Evolutionary conservation across 352 stramenopile species (phyloP).

Genomic region (Thalassiosira hispida): DNA sequence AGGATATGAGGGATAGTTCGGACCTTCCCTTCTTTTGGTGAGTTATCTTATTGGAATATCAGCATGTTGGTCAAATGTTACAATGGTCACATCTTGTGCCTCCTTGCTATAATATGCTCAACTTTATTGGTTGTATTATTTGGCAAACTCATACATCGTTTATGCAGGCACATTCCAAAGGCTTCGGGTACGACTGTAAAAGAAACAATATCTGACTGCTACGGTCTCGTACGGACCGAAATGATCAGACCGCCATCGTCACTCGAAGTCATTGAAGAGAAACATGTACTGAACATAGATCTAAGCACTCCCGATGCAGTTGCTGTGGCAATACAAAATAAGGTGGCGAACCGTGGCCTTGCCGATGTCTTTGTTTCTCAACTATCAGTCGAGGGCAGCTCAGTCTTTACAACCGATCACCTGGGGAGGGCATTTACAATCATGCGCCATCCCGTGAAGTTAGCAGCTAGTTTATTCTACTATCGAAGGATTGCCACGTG

Average conservation of each 20-base stretch:
- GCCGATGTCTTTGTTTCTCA: constrained; percentile 54
- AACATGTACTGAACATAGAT: constrained; percentile 47
- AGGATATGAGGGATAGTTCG: constrained; percentile 15
- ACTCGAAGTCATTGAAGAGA: constrained; percentile 34
- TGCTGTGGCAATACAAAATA: constrained; percentile 13
- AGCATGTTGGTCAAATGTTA: neutral
- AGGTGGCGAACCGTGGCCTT: constrained; percentile 23
- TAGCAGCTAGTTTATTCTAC: constrained; percentile 44
- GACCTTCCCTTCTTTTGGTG: constrained; percentile 56
- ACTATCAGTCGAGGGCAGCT: constrained; percentile 35
- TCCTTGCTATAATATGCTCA: neutral
- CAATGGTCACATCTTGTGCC: neutral
- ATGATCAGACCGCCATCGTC: constrained; percentile 48
- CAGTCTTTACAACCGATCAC: constrained; percentile 39
- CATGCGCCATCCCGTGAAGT: constrained; percentile 48
- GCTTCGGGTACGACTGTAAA: constrained; percentile 53
- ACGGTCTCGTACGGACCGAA: constrained; percentile 43
- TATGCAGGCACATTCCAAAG: constrained; percentile 53
- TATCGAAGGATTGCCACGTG: constrained; percentile 49
- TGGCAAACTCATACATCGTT: neutral
- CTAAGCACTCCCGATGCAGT: constrained; percentile 32
- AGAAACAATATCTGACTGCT: constrained; percentile 43
- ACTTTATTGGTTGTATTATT: neutral
- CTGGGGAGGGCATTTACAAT: constrained; percentile 51
- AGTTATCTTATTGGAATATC: constrained; percentile 1